Conservation (phyloP, 768 basidiomycete genomes). For the Galerina sulciceps region DNA sequence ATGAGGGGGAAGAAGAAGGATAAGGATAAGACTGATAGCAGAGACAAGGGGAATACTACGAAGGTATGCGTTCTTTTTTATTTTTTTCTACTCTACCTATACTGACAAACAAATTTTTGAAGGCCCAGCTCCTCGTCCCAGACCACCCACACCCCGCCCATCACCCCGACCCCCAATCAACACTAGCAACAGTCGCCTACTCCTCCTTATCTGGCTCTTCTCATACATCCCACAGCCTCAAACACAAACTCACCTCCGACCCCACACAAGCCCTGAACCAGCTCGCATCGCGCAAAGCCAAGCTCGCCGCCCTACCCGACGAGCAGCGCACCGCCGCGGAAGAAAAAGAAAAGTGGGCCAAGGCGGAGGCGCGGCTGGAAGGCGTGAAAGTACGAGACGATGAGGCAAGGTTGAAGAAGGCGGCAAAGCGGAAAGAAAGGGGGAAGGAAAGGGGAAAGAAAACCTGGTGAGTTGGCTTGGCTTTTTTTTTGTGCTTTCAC, state of each 20-base stretch:
- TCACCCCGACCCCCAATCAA: slow-evolving; percentile 38
- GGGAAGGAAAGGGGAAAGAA: slow-evolving; percentile 84
- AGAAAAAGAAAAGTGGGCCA: slow-evolving; percentile 88
- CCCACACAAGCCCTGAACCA: slow-evolving; percentile 86
- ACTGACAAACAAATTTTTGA: slow-evolving; percentile 5
- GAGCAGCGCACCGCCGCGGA: slow-evolving; percentile 82
- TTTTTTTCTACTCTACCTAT: background rate
- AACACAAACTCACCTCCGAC: slow-evolving; percentile 75
- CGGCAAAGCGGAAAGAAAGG: slow-evolving; percentile 91
- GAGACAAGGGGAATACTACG: slow-evolving; percentile 46
- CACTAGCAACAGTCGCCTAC: slow-evolving; percentile 72
- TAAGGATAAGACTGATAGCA: slow-evolving; percentile 37
- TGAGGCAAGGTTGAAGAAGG: slow-evolving; percentile 85
- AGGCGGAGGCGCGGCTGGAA: slow-evolving; percentile 85
- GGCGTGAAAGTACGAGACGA: slow-evolving; percentile 94
- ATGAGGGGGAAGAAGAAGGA: slow-evolving; percentile 53
- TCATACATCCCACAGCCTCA: too few species aligned
- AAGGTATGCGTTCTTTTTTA: slow-evolving; percentile 51
- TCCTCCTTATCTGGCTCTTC: slow-evolving; percentile 59
- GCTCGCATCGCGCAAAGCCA: slow-evolving; percentile 76
- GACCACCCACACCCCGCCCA: slow-evolving; percentile 42
- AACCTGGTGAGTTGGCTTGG: slow-evolving; percentile 84
- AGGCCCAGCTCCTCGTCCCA: slow-evolving; percentile 78
- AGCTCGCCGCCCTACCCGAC: slow-evolving; percentile 75
- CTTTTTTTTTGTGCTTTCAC: slow-evolving; percentile 14